phyloP scores from a whole-genome alignment of 106 monocot species.

The Triglochin maritima region DNA sequence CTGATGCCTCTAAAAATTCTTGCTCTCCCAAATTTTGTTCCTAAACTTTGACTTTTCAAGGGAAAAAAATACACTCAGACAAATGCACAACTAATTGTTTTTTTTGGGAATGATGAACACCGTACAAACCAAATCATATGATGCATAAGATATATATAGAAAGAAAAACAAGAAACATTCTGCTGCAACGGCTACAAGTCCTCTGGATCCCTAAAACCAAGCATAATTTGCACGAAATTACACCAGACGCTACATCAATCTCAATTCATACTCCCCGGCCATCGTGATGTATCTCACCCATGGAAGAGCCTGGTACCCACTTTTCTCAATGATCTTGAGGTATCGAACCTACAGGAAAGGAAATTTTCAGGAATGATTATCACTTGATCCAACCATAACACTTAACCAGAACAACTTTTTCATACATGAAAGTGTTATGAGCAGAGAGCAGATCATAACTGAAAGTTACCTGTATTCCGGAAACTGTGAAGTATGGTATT shows the following conservation, averaged over 20 bases:
- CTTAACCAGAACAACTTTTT: too few relatives aligned
- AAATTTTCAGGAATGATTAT: too few relatives aligned
- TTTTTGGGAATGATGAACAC: neutral
- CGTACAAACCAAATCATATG: neutral
- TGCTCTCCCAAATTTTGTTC: too few relatives aligned
- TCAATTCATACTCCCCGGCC: constrained; percentile 93
- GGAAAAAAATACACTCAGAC: neutral
- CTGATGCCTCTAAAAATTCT: too few relatives aligned
- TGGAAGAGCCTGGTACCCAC: constrained; percentile 91
- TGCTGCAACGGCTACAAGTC: neutral
- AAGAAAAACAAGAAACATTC: neutral
- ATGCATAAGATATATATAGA: neutral
- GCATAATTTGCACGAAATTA: neutral
- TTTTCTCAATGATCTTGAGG: constrained; percentile 91
- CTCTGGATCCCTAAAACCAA: neutral
- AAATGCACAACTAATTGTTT: constrained; percentile 3
- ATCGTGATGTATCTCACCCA: constrained; percentile 98
- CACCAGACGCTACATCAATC: constrained; percentile 42
- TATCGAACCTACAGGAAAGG: constrained; percentile 53
- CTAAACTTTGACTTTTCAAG: neutral
- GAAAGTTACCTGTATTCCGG: constrained; percentile 73
- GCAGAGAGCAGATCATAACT: neutral
- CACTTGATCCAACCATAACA: too few relatives aligned
- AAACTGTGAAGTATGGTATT: constrained; percentile 92
- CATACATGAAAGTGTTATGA: too few relatives aligned